Base-by-base conservation (phyloP, 140 eudicot genomes). In the Oenanthe javanica region DNA sequence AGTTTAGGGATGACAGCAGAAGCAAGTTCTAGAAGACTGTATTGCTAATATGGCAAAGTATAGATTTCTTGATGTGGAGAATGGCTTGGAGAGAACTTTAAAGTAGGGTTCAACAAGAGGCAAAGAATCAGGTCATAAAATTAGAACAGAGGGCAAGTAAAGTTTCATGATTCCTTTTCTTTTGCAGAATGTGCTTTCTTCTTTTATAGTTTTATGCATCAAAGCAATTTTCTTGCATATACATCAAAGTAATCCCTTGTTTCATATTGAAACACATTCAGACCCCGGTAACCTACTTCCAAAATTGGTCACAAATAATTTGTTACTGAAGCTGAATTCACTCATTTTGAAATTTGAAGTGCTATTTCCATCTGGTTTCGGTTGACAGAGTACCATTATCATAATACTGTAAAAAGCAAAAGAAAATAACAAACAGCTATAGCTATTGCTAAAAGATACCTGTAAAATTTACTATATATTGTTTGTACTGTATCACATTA, bases 131-230 rank as follows among this genome's bases (percentile, higher is more conserved):
- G 84, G 80, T 79, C 66, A 84, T 80, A 77, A 83, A 82, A n/a
- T 75, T 80, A 80, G 92, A 87, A 86, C 16, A 7, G 84, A 91
- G 89, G 93, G 96, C 98, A 94, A 92, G 97, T 83, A 89, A 87
- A 72, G 72, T 86, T 84, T 72, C 83, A 7, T 84, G 87, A 85
- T 88, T 76, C 94, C 82, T n/a, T n/a, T n/a, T n/a, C 71, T 40
- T 79, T 80, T 49, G 83, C 48, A 63, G 27, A 61, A 8, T 61
- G 8, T 61, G n/a, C 6, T 61, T 13, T n/a, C n/a, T 61, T 15
- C 16, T 54, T 21, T 4, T 54, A 21, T 61, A n/a, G 54, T 50
- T 50, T 50, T 18, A 57, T 57, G 66, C 66, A 57, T 57, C 66
- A 57, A 18, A 57, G 6, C 25, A 57, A 57, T 54, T 57, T n/a